Evolutionary conservation across 2,329 filamentous ascomycete genomes (phyloP), one percentile per base, ranked within the genome.

Genomic region (Fusarium sacchari): DNA sequence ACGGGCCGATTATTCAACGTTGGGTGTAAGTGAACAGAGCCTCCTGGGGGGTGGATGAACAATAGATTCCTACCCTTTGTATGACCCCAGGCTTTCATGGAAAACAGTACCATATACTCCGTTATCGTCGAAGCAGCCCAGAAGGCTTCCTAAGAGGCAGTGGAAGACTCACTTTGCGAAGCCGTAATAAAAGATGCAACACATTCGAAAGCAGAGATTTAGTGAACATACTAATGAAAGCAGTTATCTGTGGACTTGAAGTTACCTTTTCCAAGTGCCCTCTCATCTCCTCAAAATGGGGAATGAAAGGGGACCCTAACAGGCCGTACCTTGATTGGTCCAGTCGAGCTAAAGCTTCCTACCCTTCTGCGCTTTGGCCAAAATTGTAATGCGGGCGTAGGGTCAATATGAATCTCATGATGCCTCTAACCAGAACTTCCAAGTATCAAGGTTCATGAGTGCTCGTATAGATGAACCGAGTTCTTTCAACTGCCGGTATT

Each of bases 261-360:
- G 5, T 18, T 5, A 20, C 10, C 1, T n/a, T 9, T 17, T n/a
- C 14, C 10, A 9, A 18, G 28, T 12, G 5, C 28, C 1, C 0
- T 32, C 15, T 17, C 7, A n/a, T 30, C 14, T n/a, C 20, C 26
- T 22, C 20, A 39, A 22, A 2, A 20, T 9, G 7, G 7, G 10
- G 30, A 32, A 49, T 32, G 46, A n/a, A 22, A 30, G 14, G 28
- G 14, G 15, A 2, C 14, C 15, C 3, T 18, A 18, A n/a, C 7
- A 30, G 13, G 28, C 22, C 15, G 20, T 49, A 8, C 20, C 3
- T 49, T 49, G 5, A 2, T 30, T n/a, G 13, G 22, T n/a, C 20
- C 11, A 17, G 14, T 8, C 7, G 22, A 49, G 30, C 15, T n/a
- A 50, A 24, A 10, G 2, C 3, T 9, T 7, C 15, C 12, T 7